Percentiles rank a stretch among this genome's conserved stretches.
Conservation (phyloP, 2,329 filamentous ascomycete genomes). For the Triangularia verruculosa region DNA sequence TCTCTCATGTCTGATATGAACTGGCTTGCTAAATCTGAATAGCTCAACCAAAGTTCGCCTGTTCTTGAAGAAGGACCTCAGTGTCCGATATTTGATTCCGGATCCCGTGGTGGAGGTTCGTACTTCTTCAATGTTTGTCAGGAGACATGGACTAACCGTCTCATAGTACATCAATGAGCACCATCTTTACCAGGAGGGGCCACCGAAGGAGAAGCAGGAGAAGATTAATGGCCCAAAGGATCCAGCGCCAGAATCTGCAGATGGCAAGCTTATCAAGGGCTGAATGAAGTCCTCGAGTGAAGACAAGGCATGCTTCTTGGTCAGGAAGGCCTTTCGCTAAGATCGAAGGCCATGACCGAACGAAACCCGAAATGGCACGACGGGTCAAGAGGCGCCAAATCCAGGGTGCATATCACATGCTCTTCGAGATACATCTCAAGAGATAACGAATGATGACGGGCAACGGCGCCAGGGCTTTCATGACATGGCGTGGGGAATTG, state of each 20-base stretch:
- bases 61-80: conserved; percentile 76
- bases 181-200: conserved; percentile 57
- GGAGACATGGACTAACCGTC: background rate
- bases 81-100: conserved; percentile 62
- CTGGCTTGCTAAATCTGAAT: conserved; percentile 35
- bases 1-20: background rate
- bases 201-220: conserved; percentile 12
- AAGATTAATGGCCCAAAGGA: conserved; percentile 18
- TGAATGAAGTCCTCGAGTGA: background rate
- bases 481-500: background rate
- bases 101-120: conserved; percentile 53
- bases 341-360: background rate
- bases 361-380: background rate
- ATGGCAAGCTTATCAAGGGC: conserved; percentile 14
- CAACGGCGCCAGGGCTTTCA: background rate
- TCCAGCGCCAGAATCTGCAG: conserved; percentile 6
- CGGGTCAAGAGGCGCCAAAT: background rate
- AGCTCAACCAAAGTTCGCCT: conserved; percentile 80
- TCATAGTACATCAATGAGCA: conserved; percentile 71
- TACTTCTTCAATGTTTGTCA: background rate
- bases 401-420: background rate
- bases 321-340: background rate
- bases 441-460: background rate
- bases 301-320: background rate
- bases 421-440: background rate